Conservation (phyloP, 202 grass and related monocot species). For the Musa balbisiana region DNA sequence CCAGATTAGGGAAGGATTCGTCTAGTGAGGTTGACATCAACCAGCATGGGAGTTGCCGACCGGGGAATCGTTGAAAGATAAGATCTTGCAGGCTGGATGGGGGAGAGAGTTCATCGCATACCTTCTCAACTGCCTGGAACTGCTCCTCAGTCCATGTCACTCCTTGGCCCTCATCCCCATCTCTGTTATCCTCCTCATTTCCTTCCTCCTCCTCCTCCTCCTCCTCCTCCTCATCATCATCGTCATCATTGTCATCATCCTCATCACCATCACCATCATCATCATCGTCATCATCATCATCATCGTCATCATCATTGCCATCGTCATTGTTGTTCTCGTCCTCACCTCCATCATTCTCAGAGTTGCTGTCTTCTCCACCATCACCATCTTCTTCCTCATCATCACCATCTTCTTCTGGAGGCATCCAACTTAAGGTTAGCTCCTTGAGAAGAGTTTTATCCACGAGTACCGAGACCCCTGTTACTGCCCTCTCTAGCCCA, state of each 20-base stretch:
- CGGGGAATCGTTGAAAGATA: conserved; percentile 48
- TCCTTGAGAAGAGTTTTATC: conserved; percentile 59
- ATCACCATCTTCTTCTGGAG: conserved; percentile 14
- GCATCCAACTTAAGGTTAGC: conserved; percentile 40
- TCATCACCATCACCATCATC: too few species aligned
- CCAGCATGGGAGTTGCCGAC: conserved; percentile 63
- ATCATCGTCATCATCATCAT: too few species aligned
- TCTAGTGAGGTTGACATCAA: conserved; percentile 45
- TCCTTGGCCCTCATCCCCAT: conserved; percentile 6
- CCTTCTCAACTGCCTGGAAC: conserved; percentile 44
- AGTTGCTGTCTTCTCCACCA: not conserved
- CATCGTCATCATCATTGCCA: too few species aligned
- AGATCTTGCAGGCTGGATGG: conserved; percentile 52
- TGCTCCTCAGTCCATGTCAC: conserved; percentile 19
- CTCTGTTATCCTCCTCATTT: conserved; percentile 15
- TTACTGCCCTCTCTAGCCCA: conserved; percentile 40
- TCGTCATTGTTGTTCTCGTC: too few species aligned
- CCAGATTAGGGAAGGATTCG: conserved; percentile 47
- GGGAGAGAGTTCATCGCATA: conserved; percentile 60
- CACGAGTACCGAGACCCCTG: conserved; percentile 38
- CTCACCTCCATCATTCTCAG: not conserved
- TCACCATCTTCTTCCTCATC: conserved; percentile 11
- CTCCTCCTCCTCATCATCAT: conserved; percentile 24
- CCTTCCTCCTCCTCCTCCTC: conserved; percentile 26
- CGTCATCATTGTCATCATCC: rapidly evolving